A percentile compares a stretch with the other conserved stretches of the same genome.
Conservation (phyloP, 805 yeast genomes). For the Lachancea lanzarotensis region DNA sequence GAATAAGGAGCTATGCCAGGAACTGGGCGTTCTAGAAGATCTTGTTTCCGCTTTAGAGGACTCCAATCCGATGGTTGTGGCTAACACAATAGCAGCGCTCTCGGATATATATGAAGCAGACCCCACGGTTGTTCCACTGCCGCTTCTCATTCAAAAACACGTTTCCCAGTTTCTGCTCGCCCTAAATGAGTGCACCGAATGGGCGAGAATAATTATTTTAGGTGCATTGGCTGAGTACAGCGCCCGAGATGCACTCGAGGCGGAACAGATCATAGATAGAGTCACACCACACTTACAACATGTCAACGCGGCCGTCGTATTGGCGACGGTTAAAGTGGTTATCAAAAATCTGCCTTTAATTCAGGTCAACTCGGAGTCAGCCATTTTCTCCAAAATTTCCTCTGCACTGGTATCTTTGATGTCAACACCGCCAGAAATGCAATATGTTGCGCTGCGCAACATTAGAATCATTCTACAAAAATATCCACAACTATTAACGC, state of each 20-base stretch:
- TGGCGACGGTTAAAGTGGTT: constrained; percentile 76
- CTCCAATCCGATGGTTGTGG: constrained; percentile 94
- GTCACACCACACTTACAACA: constrained; percentile 94
- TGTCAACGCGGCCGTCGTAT: constrained; percentile 91
- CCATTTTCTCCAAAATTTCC: constrained; percentile 60
- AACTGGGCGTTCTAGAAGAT: constrained; percentile 74
- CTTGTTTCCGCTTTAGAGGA: constrained; percentile 68
- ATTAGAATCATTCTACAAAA: constrained; percentile 84
- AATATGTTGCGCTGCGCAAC: constrained; percentile 86
- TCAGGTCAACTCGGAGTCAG: constrained; percentile 34
- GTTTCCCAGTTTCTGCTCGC: constrained; percentile 67
- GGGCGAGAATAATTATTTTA: constrained; percentile 93
- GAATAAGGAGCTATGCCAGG: constrained; percentile 72
- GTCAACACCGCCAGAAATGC: constrained; percentile 88
- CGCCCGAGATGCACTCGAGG: constrained; percentile 54
- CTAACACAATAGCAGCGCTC: constrained; percentile 83
- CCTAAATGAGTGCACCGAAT: constrained; percentile 94
- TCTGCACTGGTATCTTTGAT: constrained; percentile 85
- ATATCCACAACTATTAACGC: constrained; percentile 70
- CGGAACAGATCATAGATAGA: constrained; percentile 79
- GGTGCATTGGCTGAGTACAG: constrained; percentile 71
- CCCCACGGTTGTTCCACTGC: constrained; percentile 43
- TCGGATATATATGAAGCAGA: constrained; percentile 74
- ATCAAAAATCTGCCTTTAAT: constrained; percentile 57
- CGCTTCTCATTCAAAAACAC: constrained; percentile 32